phyloP scores from a whole-genome alignment of 73 alveolate genomes.

The Blepharisma stoltei region DNA sequence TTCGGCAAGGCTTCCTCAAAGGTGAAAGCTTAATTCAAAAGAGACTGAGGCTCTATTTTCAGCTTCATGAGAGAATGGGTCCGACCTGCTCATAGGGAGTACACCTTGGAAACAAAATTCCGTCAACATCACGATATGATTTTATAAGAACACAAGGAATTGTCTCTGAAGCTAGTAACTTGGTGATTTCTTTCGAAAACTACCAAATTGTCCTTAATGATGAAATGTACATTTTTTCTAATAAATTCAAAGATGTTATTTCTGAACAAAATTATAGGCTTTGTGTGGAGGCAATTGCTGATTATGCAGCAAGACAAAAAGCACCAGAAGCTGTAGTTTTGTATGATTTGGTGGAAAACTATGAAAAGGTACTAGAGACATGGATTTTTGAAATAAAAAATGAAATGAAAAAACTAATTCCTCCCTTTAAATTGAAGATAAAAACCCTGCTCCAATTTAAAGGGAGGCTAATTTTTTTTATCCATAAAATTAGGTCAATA shows the following conservation, averaged over 20 bases:
- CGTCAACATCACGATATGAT: no score
- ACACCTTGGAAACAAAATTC: no score
- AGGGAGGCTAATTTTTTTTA: no score
- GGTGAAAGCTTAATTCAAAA: no score
- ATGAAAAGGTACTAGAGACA: background rate
- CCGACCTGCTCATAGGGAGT: no score
- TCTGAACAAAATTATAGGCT: background rate
- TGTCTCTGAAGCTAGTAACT: conserved; percentile 10
- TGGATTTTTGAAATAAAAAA: conserved; percentile 26
- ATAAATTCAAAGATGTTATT: background rate
- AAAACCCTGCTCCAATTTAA: no score
- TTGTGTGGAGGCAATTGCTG: background rate
- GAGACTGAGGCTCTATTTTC: no score
- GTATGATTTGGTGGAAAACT: background rate
- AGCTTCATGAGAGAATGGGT: no score
- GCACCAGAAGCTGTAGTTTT: conserved; percentile 4
- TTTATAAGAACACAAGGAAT: background rate
- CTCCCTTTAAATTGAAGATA: no score
- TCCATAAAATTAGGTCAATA: no score
- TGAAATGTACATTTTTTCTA: background rate
- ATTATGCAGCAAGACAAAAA: conserved; percentile 4
- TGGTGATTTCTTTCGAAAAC: conserved; percentile 13
- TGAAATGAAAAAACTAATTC: background rate
- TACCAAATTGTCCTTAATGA: background rate
- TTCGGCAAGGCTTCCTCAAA: no score